Base-by-base conservation (phyloP, 768 basidiomycete genomes). In the Arthromyces matolae region DNA sequence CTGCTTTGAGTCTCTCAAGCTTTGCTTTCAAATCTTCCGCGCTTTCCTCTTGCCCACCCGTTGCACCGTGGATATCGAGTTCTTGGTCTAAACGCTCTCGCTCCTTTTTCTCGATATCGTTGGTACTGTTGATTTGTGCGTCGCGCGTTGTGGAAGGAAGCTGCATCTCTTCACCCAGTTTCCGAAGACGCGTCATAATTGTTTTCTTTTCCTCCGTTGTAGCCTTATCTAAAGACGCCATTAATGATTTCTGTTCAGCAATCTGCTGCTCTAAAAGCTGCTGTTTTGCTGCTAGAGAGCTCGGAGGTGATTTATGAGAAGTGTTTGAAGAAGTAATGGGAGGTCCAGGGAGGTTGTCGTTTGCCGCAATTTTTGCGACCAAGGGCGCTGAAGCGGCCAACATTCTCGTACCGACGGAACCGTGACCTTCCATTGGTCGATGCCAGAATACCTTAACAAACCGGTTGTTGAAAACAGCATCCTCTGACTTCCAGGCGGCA, bases 371-470 rank as follows among this genome's bases (percentile, higher is more conserved):
- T 54, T 82, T 85, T 24, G 86, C 84, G 8, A 95, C 75, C 8
- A 89, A 58, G 2, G 83, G 77, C 7, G 89, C 90, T 23, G 87
- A 89, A 4, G 88, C 89, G 12, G 88, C 91, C 49, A 97, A 68
- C 72, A 85, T 80, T 53, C 86, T 78, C 39, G 81, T 71, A 2
- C 93, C 93, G 14, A 72, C 75, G 52, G 81, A 83, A 7, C 93
- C 93, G 58, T 93, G 89, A 0, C 94, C 93, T 45, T 89, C 89
- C 82, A 93, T 80, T 6, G 92, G 93, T 49, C 88, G 77, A 67
- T 95, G 92, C 93, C 94, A 96, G 59, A 95, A 91, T 27, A 96
- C 76, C 67, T 94, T 95, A 55, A 96, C 93, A 64, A 96, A 96
- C 41, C 94, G 81, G 57, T 93, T 94, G 9, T 82, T 83, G 60